Evolutionary conservation across 2,329 filamentous ascomycete genomes (phyloP).

Genomic region (Podosphaera fusca): DNA sequence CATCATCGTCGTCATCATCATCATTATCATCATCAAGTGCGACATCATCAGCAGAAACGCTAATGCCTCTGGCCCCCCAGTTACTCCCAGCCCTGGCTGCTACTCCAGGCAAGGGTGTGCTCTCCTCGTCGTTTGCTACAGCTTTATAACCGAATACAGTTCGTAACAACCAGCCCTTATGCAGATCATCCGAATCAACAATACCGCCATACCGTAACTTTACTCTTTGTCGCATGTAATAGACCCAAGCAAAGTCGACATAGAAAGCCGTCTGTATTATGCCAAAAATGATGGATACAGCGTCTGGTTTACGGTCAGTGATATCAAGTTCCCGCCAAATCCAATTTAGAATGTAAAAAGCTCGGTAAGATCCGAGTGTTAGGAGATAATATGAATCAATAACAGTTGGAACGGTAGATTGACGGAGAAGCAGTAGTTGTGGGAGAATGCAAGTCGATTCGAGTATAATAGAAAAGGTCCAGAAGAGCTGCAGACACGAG

Average conservation of each 20-base stretch:
- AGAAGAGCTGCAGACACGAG: slow-evolving; percentile 35
- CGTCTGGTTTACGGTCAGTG: slow-evolving; percentile 37
- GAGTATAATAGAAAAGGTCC: slow-evolving; percentile 76
- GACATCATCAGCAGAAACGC: slow-evolving; percentile 40
- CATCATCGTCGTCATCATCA: slow-evolving; percentile 18
- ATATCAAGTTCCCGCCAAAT: slow-evolving; percentile 43
- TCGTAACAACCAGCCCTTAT: slow-evolving; percentile 62
- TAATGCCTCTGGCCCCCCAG: slow-evolving; percentile 42
- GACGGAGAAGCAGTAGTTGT: slow-evolving; percentile 72
- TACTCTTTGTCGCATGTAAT: slow-evolving; percentile 78
- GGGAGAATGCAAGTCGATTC: slow-evolving; percentile 81
- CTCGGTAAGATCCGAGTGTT: slow-evolving; percentile 68
- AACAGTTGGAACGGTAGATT: slow-evolving; percentile 87
- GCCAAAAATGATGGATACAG: slow-evolving; percentile 63
- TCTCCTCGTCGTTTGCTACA: slow-evolving; percentile 11
- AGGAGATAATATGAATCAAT: slow-evolving; percentile 93
- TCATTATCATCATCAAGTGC: slow-evolving; percentile 27
- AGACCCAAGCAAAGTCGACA: slow-evolving; percentile 89
- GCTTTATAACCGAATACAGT: slow-evolving; percentile 44
- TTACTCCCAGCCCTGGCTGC: slow-evolving; percentile 7
- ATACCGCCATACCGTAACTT: slow-evolving; percentile 76
- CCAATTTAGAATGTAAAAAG: slow-evolving; percentile 83
- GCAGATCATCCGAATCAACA: slow-evolving; percentile 73
- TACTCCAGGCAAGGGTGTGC: slow-evolving; percentile 5
- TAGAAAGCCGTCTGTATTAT: slow-evolving; percentile 77